phyloP scores from a whole-genome alignment of 345 rosid species.

The Psidium guajava region DNA sequence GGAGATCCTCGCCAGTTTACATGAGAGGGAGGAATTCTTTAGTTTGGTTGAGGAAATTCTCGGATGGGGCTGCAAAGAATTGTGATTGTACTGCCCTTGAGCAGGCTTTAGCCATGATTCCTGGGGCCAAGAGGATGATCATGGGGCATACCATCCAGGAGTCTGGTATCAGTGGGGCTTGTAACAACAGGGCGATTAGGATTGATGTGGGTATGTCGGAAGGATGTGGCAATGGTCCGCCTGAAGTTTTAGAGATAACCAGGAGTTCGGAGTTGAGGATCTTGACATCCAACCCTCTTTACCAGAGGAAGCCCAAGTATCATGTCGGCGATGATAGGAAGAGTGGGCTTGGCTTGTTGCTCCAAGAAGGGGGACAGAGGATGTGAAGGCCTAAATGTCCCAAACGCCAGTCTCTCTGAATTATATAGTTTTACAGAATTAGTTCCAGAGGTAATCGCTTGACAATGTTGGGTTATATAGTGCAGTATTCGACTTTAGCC shows the following conservation, averaged over 20 bases:
- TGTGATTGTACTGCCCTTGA: conserved; percentile 80
- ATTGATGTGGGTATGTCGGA: conserved; percentile 91
- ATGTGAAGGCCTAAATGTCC: conserved; percentile 37
- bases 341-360: conserved; percentile 37
- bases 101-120: conserved; percentile 69
- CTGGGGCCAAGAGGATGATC: conserved; percentile 80
- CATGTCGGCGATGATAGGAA: conserved; percentile 15
- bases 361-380: conserved; percentile 25
- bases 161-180: conserved; percentile 53
- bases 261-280: conserved; percentile 39
- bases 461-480: background rate
- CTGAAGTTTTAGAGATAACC: conserved; percentile 80
- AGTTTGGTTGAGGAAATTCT: conserved; percentile 89
- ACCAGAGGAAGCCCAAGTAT: conserved; percentile 22
- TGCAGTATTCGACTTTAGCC: background rate
- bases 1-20: conserved; percentile 30
- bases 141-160: conserved; percentile 95
- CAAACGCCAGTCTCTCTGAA: background rate
- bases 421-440: background rate
- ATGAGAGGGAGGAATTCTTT: conserved; percentile 55
- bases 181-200: conserved; percentile 59
- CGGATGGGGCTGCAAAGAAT: conserved; percentile 27
- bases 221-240: conserved; percentile 62
- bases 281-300: conserved; percentile 41
- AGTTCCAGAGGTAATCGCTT: background rate